A percentile compares a stretch with the other conserved stretches of the same genome.
phyloP scores from a whole-genome alignment of 768 basidiomycete species.

The Russula lepida region DNA sequence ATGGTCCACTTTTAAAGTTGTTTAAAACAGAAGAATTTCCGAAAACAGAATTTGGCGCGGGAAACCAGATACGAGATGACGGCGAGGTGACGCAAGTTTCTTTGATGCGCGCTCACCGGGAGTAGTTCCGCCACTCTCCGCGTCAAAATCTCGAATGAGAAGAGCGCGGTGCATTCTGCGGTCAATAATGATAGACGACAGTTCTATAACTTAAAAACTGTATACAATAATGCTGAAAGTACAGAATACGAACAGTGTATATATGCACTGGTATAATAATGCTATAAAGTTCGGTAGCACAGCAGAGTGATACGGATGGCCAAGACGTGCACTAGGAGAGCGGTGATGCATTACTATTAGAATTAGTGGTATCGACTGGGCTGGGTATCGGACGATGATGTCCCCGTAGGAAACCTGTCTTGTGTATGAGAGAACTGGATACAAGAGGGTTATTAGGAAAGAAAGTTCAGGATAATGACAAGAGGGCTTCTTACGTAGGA shows the following conservation, averaged over 20 bases:
- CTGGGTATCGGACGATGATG: constrained; percentile 38
- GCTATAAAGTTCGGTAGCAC: constrained; percentile 14
- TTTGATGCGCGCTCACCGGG: constrained; percentile 16
- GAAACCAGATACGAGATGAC: background rate
- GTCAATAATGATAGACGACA: background rate
- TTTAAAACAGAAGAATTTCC: background rate
- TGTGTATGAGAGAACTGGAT: constrained; percentile 35
- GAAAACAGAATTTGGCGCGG: constrained; percentile 10
- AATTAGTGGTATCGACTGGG: constrained; percentile 45
- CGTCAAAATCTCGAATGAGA: background rate
- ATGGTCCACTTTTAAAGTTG: background rate
- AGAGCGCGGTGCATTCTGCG: background rate
- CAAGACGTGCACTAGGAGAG: constrained; percentile 20
- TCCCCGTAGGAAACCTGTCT: constrained; percentile 43
- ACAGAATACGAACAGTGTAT: constrained; percentile 13
- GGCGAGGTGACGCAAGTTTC: background rate
- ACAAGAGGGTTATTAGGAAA: background rate
- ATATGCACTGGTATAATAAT: constrained; percentile 16
- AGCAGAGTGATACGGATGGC: constrained; percentile 13
- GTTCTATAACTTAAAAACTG: constrained; percentile 12
- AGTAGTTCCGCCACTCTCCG: background rate
- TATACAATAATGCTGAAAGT: constrained; percentile 17
- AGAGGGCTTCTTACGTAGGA: constrained; percentile 46
- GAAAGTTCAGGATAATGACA: background rate
- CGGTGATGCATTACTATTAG: constrained; percentile 27